phyloP scores from a whole-genome alignment of 2,329 filamentous ascomycete species.

The Ploettnerulaceae sp. region DNA sequence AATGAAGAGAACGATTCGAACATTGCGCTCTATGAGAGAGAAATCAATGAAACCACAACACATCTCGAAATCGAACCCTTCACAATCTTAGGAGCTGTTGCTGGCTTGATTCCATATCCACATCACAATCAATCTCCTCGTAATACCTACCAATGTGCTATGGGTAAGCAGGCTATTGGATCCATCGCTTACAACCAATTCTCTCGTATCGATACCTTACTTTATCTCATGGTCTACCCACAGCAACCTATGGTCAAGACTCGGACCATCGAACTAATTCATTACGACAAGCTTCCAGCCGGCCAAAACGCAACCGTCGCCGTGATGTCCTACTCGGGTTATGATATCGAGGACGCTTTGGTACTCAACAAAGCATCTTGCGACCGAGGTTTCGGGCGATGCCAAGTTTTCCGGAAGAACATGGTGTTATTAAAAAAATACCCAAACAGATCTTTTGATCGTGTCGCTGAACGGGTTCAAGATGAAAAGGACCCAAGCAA shows the following conservation, averaged over 20 bases:
- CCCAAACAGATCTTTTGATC: constrained; percentile 68
- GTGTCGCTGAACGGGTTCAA: constrained; percentile 55
- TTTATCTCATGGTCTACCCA: constrained; percentile 96
- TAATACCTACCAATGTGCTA: constrained; percentile 98
- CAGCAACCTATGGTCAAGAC: constrained; percentile 97
- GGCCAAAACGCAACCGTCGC: constrained; percentile 97
- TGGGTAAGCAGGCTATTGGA: constrained; percentile 99
- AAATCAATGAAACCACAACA: constrained; percentile 78
- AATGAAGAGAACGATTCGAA: constrained; percentile 98
- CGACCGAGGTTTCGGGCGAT: constrained; percentile 91
- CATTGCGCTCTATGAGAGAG: constrained; percentile 82
- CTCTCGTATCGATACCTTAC: constrained; percentile 88
- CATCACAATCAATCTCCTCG: constrained; percentile 98
- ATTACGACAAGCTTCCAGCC: constrained; percentile 95
- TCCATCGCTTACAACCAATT: constrained; percentile 98
- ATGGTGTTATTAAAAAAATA: constrained; percentile 83
- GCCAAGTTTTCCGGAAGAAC: constrained; percentile 97
- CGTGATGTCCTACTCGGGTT: constrained; percentile 98
- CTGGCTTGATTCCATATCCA: constrained; percentile 93
- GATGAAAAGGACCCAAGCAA: constrained; percentile 52
- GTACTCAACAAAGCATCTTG: constrained; percentile 95
- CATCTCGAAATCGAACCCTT: constrained; percentile 98
- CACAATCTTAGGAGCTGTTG: constrained; percentile 90
- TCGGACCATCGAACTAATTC: constrained; percentile 91
- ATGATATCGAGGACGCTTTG: constrained; percentile 90